Conservation (phyloP, 768 basidiomycete species). For the Rhodotorula toruloides region DNA sequence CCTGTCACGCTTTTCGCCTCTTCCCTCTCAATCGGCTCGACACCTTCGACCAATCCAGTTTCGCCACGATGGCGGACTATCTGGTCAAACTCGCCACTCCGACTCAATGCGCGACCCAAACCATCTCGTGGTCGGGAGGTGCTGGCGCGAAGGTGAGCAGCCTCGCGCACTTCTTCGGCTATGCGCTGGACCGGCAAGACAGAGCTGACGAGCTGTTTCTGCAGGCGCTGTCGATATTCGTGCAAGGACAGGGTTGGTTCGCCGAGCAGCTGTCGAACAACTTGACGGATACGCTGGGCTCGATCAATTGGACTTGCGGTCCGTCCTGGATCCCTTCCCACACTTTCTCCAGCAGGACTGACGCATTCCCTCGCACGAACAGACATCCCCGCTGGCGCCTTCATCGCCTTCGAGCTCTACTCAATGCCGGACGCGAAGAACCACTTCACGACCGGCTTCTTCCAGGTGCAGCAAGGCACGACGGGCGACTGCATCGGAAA, state of each 20-base stretch:
- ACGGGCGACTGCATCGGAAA: slow-evolving; percentile 5
- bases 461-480: slow-evolving; percentile 9
- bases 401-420: slow-evolving; percentile 1
- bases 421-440: no score
- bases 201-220: no score
- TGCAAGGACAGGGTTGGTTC: neutral
- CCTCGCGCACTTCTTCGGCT: no score
- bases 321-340: neutral
- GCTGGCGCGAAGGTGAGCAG: neutral
- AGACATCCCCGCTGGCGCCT: slow-evolving; percentile 20
- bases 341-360: neutral
- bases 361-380: neutral
- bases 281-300: neutral
- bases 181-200: no score
- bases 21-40: neutral
- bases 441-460: neutral
- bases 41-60: no score
- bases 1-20: no score
- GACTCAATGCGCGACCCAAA: slow-evolving; percentile 2
- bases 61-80: neutral
- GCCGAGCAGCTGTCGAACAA: neutral
- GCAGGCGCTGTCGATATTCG: neutral
- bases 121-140: neutral
- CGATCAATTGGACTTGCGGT: neutral
- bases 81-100: neutral